A percentile compares a stretch with the other conserved stretches of the same genome.
These are phyloP conservation scores for Kazachstania sp. DNA, from an alignment of 1,139 yeast genomes.

Conservation along the genomic window DNA sequence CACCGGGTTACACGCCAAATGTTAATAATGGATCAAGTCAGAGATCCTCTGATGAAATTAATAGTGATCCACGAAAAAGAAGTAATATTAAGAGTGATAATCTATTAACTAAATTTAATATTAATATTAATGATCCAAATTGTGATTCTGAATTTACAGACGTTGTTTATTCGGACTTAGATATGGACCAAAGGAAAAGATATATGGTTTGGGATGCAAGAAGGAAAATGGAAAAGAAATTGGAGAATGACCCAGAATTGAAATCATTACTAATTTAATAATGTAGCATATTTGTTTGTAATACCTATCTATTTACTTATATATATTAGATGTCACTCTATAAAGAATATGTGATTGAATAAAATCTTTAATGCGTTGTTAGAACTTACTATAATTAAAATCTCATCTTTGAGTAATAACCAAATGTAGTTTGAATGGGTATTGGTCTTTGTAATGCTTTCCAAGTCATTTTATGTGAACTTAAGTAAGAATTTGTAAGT, in stretches of 20 bases:
- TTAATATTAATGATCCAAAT: conserved; percentile 14
- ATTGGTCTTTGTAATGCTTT: conserved; percentile 2
- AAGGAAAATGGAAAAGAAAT: conserved; percentile 21
- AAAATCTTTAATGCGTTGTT: neutral
- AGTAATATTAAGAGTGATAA: conserved; percentile 28
- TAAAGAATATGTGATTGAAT: too few relatives aligned
- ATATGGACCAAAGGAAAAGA: conserved; percentile 26
- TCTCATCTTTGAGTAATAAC: conserved; percentile 5
- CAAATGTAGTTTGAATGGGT: conserved; percentile 8
- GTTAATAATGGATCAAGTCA: neutral
- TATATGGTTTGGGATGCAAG: conserved; percentile 30
- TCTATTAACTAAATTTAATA: conserved; percentile 23
- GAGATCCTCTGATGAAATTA: neutral
- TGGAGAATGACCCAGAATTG: conserved; percentile 18
- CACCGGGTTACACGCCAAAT: conserved; percentile 35
- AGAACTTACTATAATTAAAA: neutral
- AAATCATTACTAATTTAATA: conserved; percentile 7
- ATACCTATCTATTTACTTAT: neutral
- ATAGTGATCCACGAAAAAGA: conserved; percentile 24
- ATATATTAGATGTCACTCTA: neutral
- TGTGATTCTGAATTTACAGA: conserved; percentile 16
- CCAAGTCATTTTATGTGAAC: neutral
- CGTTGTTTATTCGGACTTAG: conserved; percentile 15
- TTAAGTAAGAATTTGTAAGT: neutral
- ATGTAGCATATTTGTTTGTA: neutral